phyloP scores from a whole-genome alignment of 345 rosid species.

The Noccaea caerulescens region DNA sequence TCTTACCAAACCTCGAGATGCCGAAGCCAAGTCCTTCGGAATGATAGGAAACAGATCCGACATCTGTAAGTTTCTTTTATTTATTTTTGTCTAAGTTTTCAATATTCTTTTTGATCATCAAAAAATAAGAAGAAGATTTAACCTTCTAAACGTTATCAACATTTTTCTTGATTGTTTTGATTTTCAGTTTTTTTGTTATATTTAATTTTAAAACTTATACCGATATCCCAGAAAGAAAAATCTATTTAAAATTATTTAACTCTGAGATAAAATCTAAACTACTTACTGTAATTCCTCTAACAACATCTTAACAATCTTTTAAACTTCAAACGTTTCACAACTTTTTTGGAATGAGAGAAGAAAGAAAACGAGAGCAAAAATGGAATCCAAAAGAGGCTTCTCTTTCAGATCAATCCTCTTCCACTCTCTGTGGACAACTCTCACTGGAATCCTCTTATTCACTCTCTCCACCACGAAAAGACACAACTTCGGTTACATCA shows the following conservation, averaged over 20 bases:
- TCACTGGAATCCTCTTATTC: conserved; percentile 41
- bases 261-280: conserved; percentile 10
- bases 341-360: conserved; percentile 2
- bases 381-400: conserved; percentile 31
- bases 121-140: no score
- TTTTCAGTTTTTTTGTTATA: not conserved
- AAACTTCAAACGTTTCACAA: not conserved
- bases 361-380: conserved; percentile 16
- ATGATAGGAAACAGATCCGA: conserved; percentile 9
- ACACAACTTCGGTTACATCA: conserved; percentile 35
- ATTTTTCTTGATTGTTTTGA: conserved; percentile 1
- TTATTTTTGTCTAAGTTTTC: not conserved
- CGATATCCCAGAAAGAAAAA: not conserved
- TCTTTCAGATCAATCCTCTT: conserved; percentile 21
- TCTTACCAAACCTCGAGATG: conserved; percentile 57
- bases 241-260: not conserved
- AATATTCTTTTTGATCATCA: not conserved
- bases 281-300: conserved; percentile 27
- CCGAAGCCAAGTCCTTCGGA: conserved; percentile 18
- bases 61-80: conserved; percentile 12
- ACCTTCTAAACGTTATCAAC: not conserved
- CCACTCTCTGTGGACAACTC: conserved; percentile 42
- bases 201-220: not conserved
- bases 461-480: conserved; percentile 29
- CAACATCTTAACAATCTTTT: not conserved